These are phyloP conservation scores for Barnettozyma botsteinii DNA, from an alignment of 805 yeast genomes.

Conservation along the genomic window DNA sequence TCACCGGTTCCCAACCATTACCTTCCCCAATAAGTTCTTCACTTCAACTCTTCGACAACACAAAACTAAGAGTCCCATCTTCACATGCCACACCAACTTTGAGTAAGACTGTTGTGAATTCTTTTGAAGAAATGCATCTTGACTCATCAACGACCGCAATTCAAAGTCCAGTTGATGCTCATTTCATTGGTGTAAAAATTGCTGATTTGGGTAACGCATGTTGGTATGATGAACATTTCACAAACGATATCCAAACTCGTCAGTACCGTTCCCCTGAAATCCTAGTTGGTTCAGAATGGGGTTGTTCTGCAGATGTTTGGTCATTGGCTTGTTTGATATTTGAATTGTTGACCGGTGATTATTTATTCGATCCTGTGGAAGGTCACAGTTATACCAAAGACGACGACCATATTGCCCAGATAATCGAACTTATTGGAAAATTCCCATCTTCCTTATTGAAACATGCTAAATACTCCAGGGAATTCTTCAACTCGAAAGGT, in stretches of 20 bases:
- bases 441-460: constrained; percentile 54
- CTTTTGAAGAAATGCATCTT: constrained; percentile 11
- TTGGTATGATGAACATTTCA: constrained; percentile 60
- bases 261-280: constrained; percentile 87
- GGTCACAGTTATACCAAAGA: constrained; percentile 77
- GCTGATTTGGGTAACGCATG: constrained; percentile 83
- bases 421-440: constrained; percentile 73
- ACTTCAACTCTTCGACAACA: constrained; percentile 19
- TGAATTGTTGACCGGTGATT: constrained; percentile 91
- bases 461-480: constrained; percentile 55
- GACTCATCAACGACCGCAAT: constrained; percentile 5
- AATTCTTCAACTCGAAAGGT: constrained; percentile 61
- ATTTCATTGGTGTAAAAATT: constrained; percentile 70
- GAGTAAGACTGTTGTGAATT: constrained; percentile 13
- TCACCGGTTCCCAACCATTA: constrained; percentile 88
- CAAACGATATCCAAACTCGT: constrained; percentile 66
- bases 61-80: constrained; percentile 19
- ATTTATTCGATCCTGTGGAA: constrained; percentile 79
- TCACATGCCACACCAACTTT: not conserved
- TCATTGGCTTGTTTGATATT: constrained; percentile 88
- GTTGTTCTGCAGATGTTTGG: constrained; percentile 94
- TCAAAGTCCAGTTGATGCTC: constrained; percentile 27
- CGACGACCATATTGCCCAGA: constrained; percentile 95
- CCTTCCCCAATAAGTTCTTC: constrained; percentile 76
- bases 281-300: constrained; percentile 79